Evolutionary conservation across 306 rosid genomes (phyloP).

Genomic region (Prunus dulcis): DNA sequence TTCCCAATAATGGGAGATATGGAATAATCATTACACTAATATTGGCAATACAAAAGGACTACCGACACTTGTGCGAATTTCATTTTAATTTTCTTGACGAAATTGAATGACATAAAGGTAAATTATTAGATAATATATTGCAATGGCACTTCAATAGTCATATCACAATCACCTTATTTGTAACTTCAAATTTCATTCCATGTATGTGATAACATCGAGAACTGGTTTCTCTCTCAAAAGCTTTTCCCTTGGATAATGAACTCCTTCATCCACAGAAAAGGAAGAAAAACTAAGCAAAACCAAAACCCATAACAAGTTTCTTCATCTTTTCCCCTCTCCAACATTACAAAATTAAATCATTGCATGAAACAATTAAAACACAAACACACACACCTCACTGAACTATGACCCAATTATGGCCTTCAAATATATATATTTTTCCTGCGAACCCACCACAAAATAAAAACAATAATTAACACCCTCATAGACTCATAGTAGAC

Average conservation of each 20-base stretch:
- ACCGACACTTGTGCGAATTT: neutral
- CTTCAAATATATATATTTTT: neutral
- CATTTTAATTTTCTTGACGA: neutral
- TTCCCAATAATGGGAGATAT: neutral
- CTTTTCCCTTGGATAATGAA: neutral
- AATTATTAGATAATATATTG: neutral
- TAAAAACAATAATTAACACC: neutral
- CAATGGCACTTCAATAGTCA: conserved; percentile 21
- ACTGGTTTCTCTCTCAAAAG: neutral
- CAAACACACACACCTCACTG: neutral
- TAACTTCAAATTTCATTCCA: conserved; percentile 15
- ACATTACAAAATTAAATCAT: neutral
- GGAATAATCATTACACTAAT: neutral
- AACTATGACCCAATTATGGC: neutral
- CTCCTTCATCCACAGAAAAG: neutral
- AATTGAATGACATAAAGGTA: neutral
- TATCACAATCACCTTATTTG: conserved; percentile 34
- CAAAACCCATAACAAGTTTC: neutral
- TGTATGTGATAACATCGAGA: neutral
- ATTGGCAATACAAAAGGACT: neutral
- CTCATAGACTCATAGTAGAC: neutral
- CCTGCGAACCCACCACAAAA: neutral
- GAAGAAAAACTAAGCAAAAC: neutral
- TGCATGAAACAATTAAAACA: neutral
- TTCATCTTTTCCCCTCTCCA: neutral